Conservation (phyloP, 2,329 filamentous ascomycete genomes). For the Septoria petroselini region DNA sequence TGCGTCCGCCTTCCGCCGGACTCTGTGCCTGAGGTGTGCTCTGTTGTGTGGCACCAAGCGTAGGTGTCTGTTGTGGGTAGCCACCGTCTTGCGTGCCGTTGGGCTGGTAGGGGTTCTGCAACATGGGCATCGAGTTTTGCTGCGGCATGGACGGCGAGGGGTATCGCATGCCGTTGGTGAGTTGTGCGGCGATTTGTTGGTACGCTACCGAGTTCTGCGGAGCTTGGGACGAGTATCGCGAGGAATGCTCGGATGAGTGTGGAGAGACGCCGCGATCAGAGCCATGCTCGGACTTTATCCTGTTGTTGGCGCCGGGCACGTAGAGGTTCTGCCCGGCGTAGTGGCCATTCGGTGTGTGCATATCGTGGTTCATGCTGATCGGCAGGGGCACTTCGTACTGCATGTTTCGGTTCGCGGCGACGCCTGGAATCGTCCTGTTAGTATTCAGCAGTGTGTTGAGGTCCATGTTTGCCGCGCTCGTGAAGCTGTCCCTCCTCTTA, state of each 20-base stretch:
- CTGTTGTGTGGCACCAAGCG: constrained; percentile 36
- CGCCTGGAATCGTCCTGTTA: constrained; percentile 38
- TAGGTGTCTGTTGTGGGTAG: constrained; percentile 41
- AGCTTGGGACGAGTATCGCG: constrained; percentile 57
- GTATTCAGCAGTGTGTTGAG: constrained; percentile 40
- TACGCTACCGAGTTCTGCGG: constrained; percentile 50
- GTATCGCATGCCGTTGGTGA: constrained; percentile 54
- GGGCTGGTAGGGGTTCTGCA: constrained; percentile 55
- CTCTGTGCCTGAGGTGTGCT: constrained; percentile 36
- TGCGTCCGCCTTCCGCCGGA: constrained; percentile 36
- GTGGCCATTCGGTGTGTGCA: constrained; percentile 32
- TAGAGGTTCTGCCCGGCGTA: constrained; percentile 45
- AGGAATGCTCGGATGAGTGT: constrained; percentile 55
- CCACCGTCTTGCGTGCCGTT: constrained; percentile 46
- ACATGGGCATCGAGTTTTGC: constrained; percentile 50
- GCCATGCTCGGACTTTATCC: constrained; percentile 57
- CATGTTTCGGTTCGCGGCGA: constrained; percentile 34
- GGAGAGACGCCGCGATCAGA: constrained; percentile 58
- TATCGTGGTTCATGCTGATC: constrained; percentile 35
- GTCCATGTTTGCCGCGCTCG: constrained; percentile 36
- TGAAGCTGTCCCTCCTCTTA: constrained; percentile 40
- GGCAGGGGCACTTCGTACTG: constrained; percentile 41
- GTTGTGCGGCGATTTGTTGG: constrained; percentile 49
- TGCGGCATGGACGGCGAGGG: constrained; percentile 51
- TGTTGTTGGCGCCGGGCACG: constrained; percentile 48